Evolutionary conservation across 106 monocot species (phyloP).

Genomic region (Dendrobium catenatum): DNA sequence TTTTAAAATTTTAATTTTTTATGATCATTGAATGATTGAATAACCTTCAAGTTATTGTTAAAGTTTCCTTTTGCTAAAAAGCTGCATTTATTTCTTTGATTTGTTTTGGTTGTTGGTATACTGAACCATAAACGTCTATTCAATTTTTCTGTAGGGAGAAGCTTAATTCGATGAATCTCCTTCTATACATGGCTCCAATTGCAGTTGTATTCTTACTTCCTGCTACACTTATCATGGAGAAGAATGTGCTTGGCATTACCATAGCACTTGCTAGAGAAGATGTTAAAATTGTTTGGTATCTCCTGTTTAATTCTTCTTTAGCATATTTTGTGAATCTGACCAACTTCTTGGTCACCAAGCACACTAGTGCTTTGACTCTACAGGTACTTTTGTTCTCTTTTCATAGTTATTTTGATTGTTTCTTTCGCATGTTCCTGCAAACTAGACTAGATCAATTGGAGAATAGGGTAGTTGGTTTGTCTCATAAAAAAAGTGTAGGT

Average conservation of each 20-base stretch:
- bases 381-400: conserved; percentile 35
- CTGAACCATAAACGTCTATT: background rate
- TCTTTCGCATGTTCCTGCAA: background rate
- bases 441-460: background rate
- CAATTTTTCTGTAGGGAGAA: conserved; percentile 40
- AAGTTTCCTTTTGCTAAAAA: background rate
- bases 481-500: background rate
- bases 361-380: conserved; percentile 71
- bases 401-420: background rate
- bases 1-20: background rate
- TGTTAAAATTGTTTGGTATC: conserved; percentile 55
- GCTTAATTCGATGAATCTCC: conserved; percentile 79
- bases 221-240: conserved; percentile 56
- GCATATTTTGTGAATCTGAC: conserved; percentile 77
- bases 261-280: conserved; percentile 71
- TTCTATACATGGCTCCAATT: conserved; percentile 71
- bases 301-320: conserved; percentile 56
- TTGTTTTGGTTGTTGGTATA: background rate
- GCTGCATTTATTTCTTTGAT: background rate
- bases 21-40: background rate
- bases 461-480: background rate
- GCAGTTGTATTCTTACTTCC: conserved; percentile 67
- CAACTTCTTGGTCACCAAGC: conserved; percentile 74
- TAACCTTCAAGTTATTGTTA: background rate
- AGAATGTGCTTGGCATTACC: conserved; percentile 78